Base-by-base conservation (phyloP, 495 filamentous ascomycete genomes). In the Collariella sp. region DNA sequence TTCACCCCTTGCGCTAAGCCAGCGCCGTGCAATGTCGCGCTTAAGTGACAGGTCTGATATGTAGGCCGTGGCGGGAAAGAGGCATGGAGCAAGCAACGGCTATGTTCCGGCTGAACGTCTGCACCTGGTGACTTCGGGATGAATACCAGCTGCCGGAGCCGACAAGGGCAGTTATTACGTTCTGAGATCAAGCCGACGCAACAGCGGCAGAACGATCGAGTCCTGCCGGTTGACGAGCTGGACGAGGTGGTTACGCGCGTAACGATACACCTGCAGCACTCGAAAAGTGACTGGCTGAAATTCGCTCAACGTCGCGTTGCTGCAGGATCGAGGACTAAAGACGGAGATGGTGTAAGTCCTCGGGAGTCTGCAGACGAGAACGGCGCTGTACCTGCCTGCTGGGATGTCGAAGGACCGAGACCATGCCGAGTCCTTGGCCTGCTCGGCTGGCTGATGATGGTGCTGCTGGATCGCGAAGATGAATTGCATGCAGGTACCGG, bases 321-420 rank as follows among this genome's bases (percentile, higher is more conserved):
- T 68, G 66, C 66, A 68, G 65, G 66, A 70, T 70, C 67, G 66
- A 64, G 54, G 33, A 42, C 41, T 50, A 19, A 24, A 46, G 50
- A 54, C 46, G 34, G 59, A 65, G 65, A 61, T 62, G 54, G 60
- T 63, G 65, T 60, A 60, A 53, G 59, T 31, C 49, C 26, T 20
- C 67, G 67, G 67, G 33, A 61, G 31, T 35, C 33, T 59, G 61
- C 65, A 67, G 59, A 43, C 34, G 19, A 20, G n/a, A 45, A 52
- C 34, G 26, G 29, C 19, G 46, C 26, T 31, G 26, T 31, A 31
- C 26, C 4, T 31, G 9, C 26, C 26, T 31, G n/a, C n/a, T n/a
- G n/a, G n/a, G n/a, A n/a, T n/a, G n/a, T n/a, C n/a, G n/a, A n/a
- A n/a, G n/a, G n/a, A n/a, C n/a, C n/a, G n/a, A n/a, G n/a, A n/a